A percentile compares a stretch with the other conserved stretches of the same genome.
These are phyloP conservation scores for Artemisia argyi DNA, from an alignment of 129 eudicot genomes.

Conservation along the genomic window DNA sequence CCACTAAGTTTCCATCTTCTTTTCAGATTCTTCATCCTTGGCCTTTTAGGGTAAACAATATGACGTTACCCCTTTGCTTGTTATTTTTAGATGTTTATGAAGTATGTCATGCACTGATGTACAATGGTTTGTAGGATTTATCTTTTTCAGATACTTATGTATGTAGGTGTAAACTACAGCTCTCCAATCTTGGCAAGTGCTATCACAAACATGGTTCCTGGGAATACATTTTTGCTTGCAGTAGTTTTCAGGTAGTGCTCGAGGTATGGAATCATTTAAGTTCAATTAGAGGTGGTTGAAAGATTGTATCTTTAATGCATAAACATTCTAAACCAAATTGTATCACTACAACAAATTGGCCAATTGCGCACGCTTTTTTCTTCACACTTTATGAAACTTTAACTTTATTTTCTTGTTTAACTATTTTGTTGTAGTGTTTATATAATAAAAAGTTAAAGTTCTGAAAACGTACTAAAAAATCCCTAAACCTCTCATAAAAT, in stretches of 20 bases:
- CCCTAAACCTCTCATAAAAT: too few species aligned
- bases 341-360: not conserved
- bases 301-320: too few species aligned
- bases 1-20: slow-evolving; percentile 27
- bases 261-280: not conserved
- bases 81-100: not conserved
- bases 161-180: slow-evolving; percentile 35
- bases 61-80: not conserved
- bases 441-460: not conserved
- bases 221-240: slow-evolving; percentile 27
- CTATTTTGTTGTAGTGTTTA: too few species aligned
- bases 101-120: not conserved
- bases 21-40: slow-evolving; percentile 30
- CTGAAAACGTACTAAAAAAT: not conserved
- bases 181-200: slow-evolving; percentile 40
- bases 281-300: not conserved
- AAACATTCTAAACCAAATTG: not conserved
- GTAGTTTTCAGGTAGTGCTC: slow-evolving; percentile 18
- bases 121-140: slow-evolving; percentile 27
- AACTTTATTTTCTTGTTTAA: too few species aligned
- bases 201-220: slow-evolving; percentile 20
- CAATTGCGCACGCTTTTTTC: too few species aligned
- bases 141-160: slow-evolving; percentile 29
- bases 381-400: too few species aligned
- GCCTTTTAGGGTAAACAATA: slow-evolving; percentile 38